Conservation (phyloP, 352 stramenopile genomes). For the Phytophthora aleatoria region DNA sequence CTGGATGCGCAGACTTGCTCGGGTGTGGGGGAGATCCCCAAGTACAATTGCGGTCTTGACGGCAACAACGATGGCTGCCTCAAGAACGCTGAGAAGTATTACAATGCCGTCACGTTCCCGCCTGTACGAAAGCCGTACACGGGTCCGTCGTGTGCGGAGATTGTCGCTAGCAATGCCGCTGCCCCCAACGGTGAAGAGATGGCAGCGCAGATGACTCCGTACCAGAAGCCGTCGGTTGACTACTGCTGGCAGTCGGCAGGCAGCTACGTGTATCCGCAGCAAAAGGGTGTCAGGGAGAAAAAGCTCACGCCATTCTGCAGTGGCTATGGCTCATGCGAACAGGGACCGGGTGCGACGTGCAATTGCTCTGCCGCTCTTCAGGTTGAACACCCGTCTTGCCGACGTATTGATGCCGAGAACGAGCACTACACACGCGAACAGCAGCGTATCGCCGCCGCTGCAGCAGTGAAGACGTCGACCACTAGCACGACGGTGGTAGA, state of each 20-base stretch:
- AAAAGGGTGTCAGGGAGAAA: slow-evolving; percentile 68
- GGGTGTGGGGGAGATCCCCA: slow-evolving; percentile 62
- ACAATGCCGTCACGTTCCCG: slow-evolving; percentile 60
- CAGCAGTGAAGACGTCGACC: slow-evolving; percentile 10
- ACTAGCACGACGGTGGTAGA: slow-evolving; percentile 9
- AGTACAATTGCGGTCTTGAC: slow-evolving; percentile 71
- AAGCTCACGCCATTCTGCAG: slow-evolving; percentile 66
- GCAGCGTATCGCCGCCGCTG: slow-evolving; percentile 19
- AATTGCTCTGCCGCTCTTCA: slow-evolving; percentile 49
- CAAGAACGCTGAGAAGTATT: slow-evolving; percentile 61
- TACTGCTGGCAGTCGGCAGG: slow-evolving; percentile 74
- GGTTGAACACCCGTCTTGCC: slow-evolving; percentile 56
- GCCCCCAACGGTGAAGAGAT: slow-evolving; percentile 23
- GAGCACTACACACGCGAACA: slow-evolving; percentile 30
- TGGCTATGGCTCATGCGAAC: slow-evolving; percentile 60
- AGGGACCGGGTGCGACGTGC: slow-evolving; percentile 64
- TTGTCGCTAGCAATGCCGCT: slow-evolving; percentile 14
- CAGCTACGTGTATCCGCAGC: slow-evolving; percentile 58
- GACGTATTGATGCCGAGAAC: slow-evolving; percentile 70
- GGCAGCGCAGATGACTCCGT: slow-evolving; percentile 26
- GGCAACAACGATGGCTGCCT: slow-evolving; percentile 69
- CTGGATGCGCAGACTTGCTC: slow-evolving; percentile 61
- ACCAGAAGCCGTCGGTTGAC: slow-evolving; percentile 61
- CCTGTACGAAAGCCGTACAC: slow-evolving; percentile 55
- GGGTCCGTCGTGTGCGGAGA: slow-evolving; percentile 42